Percentiles rank a stretch among this genome's conserved stretches.
phyloP scores from a whole-genome alignment of 805 yeast genomes.

The Alloascoidea hylecoeti region DNA sequence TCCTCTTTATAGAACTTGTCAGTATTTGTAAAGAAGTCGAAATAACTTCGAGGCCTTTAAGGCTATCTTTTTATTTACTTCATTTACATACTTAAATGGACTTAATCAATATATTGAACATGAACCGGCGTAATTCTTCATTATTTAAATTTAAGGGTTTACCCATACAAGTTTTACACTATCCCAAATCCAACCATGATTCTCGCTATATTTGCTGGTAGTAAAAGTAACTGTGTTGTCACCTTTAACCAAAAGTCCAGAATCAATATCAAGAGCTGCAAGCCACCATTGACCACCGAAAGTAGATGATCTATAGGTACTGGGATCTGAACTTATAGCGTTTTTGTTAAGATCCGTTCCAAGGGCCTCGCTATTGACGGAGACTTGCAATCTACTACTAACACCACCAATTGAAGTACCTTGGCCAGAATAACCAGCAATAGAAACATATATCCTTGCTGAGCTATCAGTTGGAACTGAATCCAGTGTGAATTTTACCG shows the following conservation, averaged over 20 bases:
- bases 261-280: not conserved
- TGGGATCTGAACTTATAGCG: not conserved
- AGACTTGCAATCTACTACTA: not conserved
- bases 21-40: no score
- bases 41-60: no score
- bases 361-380: not conserved
- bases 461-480: not conserved
- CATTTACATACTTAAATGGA: no score
- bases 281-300: slow-evolving; percentile 1
- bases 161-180: slow-evolving; percentile 14
- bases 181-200: slow-evolving; percentile 1
- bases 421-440: not conserved
- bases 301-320: not conserved
- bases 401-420: not conserved
- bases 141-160: slow-evolving; percentile 30
- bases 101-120: no score
- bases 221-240: not conserved
- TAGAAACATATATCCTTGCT: not conserved
- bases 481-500: not conserved
- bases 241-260: not conserved
- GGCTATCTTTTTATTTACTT: no score
- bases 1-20: no score
- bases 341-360: not conserved
- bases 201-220: not conserved
- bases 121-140: no score